phyloP scores from a whole-genome alignment of 495 filamentous ascomycete species.

The Aspergillus homomorphus region DNA sequence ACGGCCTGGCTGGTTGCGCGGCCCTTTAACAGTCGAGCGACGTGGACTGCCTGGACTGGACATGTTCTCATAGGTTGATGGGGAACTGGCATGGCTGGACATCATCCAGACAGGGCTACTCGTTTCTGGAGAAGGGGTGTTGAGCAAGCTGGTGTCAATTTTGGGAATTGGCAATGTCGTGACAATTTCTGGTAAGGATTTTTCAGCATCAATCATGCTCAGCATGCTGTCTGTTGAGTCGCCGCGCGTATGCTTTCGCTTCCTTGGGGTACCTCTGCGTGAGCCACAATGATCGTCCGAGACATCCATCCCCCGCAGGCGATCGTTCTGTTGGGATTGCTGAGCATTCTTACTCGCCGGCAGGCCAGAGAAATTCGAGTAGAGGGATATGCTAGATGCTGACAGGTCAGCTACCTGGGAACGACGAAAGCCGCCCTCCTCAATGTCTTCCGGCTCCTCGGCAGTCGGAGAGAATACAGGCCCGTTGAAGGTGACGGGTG shows the following conservation, averaged over 20 bases:
- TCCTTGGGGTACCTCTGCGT: conserved; percentile 25
- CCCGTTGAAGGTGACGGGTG: conserved; percentile 37
- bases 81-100: conserved; percentile 23
- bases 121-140: conserved; percentile 38
- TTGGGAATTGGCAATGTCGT: conserved; percentile 25
- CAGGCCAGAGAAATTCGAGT: conserved; percentile 20
- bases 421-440: conserved; percentile 27
- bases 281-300: conserved; percentile 20
- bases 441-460: conserved; percentile 37
- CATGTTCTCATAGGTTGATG: conserved; percentile 23
- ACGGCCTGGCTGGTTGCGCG: conserved; percentile 33
- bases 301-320: conserved; percentile 7
- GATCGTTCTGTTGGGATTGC: conserved; percentile 10
- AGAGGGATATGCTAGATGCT: conserved; percentile 20
- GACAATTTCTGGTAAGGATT: conserved; percentile 26
- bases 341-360: conserved; percentile 20
- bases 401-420: conserved; percentile 16
- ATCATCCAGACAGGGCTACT: conserved; percentile 29
- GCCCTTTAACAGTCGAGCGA: conserved; percentile 37
- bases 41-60: conserved; percentile 33
- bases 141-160: conserved; percentile 22
- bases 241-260: conserved; percentile 21
- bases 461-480: conserved; percentile 36
- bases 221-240: conserved; percentile 12
- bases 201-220: conserved; percentile 11